phyloP scores from a whole-genome alignment of 169 alveolate genomes.

The Plasmodium vinckei region DNA sequence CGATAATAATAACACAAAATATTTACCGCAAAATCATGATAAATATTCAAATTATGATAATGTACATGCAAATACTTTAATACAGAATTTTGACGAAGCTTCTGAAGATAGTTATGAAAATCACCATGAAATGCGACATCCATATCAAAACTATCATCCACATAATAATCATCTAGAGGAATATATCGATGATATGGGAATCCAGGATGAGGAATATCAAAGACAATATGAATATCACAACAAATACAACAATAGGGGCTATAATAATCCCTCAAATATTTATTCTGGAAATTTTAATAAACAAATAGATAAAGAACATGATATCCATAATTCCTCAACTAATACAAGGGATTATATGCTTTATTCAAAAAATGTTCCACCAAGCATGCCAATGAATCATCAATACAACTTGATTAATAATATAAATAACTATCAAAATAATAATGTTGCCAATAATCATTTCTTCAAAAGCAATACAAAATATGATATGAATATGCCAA shows the following conservation, averaged over 20 bases:
- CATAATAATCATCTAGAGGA: neutral
- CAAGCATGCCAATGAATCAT: neutral
- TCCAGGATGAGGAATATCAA: neutral
- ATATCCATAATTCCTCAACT: neutral
- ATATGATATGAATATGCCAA: neutral
- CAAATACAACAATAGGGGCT: neutral
- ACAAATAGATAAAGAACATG: neutral
- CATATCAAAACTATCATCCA: neutral
- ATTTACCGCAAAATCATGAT: slow-evolving; percentile 4
- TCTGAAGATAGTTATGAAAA: neutral
- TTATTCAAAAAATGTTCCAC: slow-evolving; percentile 1
- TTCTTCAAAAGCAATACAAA: neutral
- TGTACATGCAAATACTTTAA: neutral
- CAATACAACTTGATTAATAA: too few relatives aligned
- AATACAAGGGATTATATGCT: slow-evolving; percentile 13
- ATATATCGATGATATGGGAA: neutral
- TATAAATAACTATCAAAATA: too few relatives aligned
- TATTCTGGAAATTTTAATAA: neutral
- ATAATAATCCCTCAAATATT: neutral
- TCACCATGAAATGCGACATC: neutral
- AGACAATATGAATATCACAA: neutral
- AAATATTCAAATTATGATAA: neutral
- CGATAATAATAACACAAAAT: neutral
- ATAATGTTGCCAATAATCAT: neutral
- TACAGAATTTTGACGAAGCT: neutral